Evolutionary conservation across 2,329 filamentous ascomycete species (phyloP).

Genomic region (Alternaria solani): DNA sequence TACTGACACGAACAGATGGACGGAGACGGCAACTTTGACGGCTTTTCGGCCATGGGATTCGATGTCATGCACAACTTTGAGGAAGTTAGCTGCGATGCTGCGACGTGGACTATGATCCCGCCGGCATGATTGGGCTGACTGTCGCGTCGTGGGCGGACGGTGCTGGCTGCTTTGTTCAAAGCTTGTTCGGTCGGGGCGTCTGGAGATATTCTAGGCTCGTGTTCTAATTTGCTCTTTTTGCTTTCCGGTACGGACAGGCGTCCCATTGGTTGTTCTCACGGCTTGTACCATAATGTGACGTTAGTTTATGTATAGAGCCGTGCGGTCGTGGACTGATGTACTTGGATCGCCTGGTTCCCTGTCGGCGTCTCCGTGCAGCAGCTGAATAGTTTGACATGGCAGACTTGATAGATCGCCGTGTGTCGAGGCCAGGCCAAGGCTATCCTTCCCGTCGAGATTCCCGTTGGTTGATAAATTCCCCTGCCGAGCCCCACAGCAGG

Average conservation of each 20-base stretch:
- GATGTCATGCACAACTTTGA: constrained; percentile 81
- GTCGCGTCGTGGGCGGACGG: background rate
- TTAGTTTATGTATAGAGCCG: constrained; percentile 9
- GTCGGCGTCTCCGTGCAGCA: background rate
- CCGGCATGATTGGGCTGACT: constrained; percentile 36
- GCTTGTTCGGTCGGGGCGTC: background rate
- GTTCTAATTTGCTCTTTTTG: background rate
- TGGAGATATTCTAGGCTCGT: background rate
- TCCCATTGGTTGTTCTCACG: constrained; percentile 5
- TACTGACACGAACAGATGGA: constrained; percentile 65
- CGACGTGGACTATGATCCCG: constrained; percentile 66
- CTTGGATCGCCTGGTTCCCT: background rate
- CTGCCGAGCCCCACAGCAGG: constrained; percentile 18
- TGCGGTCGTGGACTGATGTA: constrained; percentile 3
- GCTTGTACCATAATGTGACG: constrained; percentile 6
- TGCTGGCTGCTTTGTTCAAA: background rate
- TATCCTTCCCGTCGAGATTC: background rate
- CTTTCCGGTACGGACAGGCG: background rate
- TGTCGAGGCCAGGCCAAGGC: background rate
- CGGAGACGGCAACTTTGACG: constrained; percentile 75
- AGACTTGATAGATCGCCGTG: background rate
- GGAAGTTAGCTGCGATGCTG: constrained; percentile 75
- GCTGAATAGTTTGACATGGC: too few relatives aligned
- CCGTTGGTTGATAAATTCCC: constrained; percentile 2
- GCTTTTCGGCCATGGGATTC: constrained; percentile 81